These are phyloP conservation scores for Cadophora sp. DNA, from an alignment of 2,329 filamentous ascomycete species.

Conservation along the genomic window DNA sequence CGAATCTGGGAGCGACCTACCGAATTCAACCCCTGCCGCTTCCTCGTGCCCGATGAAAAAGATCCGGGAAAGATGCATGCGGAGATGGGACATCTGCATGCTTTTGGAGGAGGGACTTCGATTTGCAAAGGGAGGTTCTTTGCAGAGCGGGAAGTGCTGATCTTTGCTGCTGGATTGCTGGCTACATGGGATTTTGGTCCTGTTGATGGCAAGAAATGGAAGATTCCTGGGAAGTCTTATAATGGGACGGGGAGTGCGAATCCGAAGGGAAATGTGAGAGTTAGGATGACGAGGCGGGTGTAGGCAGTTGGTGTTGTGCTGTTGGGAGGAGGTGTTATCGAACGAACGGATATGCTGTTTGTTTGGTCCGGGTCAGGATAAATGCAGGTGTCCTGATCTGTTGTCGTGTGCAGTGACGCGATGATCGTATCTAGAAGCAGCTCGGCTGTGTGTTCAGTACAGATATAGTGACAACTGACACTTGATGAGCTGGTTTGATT, in stretches of 20 bases:
- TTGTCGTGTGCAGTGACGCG: not conserved
- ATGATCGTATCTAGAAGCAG: not conserved
- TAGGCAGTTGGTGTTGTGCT: not conserved
- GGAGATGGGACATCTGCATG: conserved; percentile 51
- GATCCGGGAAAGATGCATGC: conserved; percentile 35
- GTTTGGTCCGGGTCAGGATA: not conserved
- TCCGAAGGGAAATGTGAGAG: conserved; percentile 22
- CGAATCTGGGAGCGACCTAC: conserved; percentile 47
- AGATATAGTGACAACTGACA: not conserved
- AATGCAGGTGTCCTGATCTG: conserved; percentile 16
- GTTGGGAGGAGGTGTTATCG: not conserved
- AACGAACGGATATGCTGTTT: not conserved
- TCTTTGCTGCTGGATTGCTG: conserved; percentile 58
- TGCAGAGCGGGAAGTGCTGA: conserved; percentile 55
- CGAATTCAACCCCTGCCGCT: conserved; percentile 50
- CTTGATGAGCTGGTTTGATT: not conserved
- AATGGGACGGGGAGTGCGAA: conserved; percentile 27
- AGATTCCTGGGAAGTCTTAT: conserved; percentile 24
- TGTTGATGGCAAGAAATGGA: conserved; percentile 35
- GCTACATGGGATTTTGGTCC: conserved; percentile 60
- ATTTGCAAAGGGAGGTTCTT: conserved; percentile 58
- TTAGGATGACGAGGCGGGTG: conserved; percentile 21
- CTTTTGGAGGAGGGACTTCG: conserved; percentile 54
- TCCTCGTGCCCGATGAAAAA: conserved; percentile 49
- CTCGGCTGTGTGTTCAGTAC: not conserved